Base-by-base conservation (phyloP, 495 filamentous ascomycete species). In the Podospora comata region DNA sequence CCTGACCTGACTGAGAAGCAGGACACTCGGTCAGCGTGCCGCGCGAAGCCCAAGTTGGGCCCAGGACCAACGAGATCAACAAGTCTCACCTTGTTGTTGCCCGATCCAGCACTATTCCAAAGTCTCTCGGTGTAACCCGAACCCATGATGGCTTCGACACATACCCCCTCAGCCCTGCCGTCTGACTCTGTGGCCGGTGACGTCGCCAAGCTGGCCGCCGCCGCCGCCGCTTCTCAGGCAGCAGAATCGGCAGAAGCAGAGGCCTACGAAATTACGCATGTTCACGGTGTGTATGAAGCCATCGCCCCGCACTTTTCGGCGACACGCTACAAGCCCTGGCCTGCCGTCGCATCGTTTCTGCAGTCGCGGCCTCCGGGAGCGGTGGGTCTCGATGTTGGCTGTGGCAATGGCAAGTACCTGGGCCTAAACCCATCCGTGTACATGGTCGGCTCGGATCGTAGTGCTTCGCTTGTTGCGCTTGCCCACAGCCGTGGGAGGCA, bases 281-380 rank as follows among this genome's bases (percentile, higher is more conserved):
- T 99, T 65, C 95, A 99, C 79, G 81, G 86, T 69, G 91, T 99
- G 66, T 99, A 99, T 80, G 91, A 97, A 76, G 86, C 94, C 70
- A 99, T 99, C 74, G 95, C 95, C 16, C 83, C 87, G 16, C 95
- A 98, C 80, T 99, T 99, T 80, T 97, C 94, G 16, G 87, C 92
- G 13, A 99, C 95, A 23, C 87, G 95, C 62, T 94, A 97, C 85
- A 97, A 97, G 88, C 93, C 95, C 67, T 99, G 95, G 95, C 95
- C 95, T 23, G 90, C 96, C 73, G 91, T 97, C 60, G 89, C 93
- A 72, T 78, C 79, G 56, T 99, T 97, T 77, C 86, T 99, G 55
- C 79, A 79, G 55, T 79, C 81, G n/a, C 82, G 91, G 34, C 76
- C 83, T 5, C 82, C 86, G 28, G 94, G 93, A 18, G 84, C 92